Conservation (phyloP, 164 flowering plant genomes). For the Aristolochia contorta region DNA sequence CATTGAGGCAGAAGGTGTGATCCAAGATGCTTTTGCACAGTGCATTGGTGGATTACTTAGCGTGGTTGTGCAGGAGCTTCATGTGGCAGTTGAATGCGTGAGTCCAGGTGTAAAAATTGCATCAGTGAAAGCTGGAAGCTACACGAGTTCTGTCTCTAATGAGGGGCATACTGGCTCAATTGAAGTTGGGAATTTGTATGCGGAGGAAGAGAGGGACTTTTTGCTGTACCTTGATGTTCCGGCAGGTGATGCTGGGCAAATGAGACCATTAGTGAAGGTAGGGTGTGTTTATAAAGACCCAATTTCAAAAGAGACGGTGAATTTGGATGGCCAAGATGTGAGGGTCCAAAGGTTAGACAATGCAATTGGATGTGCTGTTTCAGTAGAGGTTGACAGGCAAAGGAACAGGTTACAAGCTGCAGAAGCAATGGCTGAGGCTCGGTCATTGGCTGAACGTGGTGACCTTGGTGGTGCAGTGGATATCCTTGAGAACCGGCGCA, state of each 20-base stretch:
- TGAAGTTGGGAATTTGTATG: constrained; percentile 80
- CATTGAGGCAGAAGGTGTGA: constrained; percentile 73
- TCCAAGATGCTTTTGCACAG: constrained; percentile 98
- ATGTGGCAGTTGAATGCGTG: constrained; percentile 42
- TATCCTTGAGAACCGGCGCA: constrained; percentile 45
- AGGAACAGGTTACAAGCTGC: constrained; percentile 68
- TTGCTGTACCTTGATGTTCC: constrained; percentile 55
- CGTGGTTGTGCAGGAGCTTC: constrained; percentile 71
- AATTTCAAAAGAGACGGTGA: constrained; percentile 31
- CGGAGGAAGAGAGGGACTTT: constrained; percentile 92
- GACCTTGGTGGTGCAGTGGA: constrained; percentile 61
- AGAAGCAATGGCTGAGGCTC: constrained; percentile 71
- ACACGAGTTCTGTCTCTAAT: constrained; percentile 24
- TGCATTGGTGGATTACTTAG: constrained; percentile 94
- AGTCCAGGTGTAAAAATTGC: constrained; percentile 34
- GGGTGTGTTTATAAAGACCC: constrained; percentile 59
- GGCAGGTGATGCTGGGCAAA: constrained; percentile 19
- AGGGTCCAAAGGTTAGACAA: constrained; percentile 46
- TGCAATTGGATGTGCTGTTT: constrained; percentile 23
- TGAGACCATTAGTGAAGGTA: constrained; percentile 45
- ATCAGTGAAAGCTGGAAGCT: constrained; percentile 77
- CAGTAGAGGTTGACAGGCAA: constrained; percentile 85
- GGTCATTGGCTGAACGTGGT: constrained; percentile 61
- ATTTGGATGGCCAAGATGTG: constrained; percentile 29
- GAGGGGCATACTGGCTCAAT: constrained; percentile 39